Evolutionary conservation across 129 eudicot species (phyloP).

Genomic region (Solidago caesia): DNA sequence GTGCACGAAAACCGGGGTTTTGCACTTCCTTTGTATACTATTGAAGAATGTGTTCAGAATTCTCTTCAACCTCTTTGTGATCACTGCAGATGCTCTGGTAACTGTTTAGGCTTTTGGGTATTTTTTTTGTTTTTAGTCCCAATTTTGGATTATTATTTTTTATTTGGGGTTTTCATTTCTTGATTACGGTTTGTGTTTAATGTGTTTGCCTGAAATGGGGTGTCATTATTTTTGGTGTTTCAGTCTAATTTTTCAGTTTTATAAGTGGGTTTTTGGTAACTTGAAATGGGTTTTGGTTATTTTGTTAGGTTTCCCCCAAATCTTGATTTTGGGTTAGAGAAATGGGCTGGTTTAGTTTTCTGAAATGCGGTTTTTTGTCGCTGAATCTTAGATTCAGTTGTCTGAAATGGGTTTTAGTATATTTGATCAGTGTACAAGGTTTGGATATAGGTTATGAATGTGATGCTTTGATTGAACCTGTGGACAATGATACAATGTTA

Average conservation of each 20-base stretch:
- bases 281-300: constrained; percentile 9
- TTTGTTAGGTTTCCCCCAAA: neutral
- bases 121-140: neutral
- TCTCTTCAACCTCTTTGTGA: constrained; percentile 79
- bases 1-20: constrained; percentile 57
- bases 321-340: neutral
- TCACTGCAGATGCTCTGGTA: constrained; percentile 81
- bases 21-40: constrained; percentile 70
- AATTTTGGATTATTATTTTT: neutral
- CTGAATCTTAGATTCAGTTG: too few species aligned
- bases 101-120: constrained; percentile 13
- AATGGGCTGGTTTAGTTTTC: neutral
- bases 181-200: neutral
- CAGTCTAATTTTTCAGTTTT: constrained; percentile 33
- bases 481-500: too few species aligned
- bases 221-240: constrained; percentile 75
- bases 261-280: neutral
- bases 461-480: too few species aligned
- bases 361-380: too few species aligned
- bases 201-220: too few species aligned
- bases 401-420: neutral
- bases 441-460: too few species aligned
- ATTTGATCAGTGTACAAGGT: too few species aligned
- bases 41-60: constrained; percentile 64
- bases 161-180: too few species aligned